phyloP scores from a whole-genome alignment of 192 early-diverging fungal species.

The Backusella westeae region DNA sequence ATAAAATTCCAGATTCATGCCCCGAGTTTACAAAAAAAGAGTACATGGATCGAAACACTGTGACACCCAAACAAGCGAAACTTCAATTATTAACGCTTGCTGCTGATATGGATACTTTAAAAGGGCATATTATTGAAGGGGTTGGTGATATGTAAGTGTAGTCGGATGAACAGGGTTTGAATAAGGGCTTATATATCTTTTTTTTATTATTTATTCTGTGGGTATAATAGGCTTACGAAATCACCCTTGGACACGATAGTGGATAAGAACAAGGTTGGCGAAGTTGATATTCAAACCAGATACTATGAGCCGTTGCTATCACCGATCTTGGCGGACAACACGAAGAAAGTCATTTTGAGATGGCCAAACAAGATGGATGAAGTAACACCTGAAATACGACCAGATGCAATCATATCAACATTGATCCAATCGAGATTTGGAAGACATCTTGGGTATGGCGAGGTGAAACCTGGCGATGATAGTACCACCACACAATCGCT shows the following conservation, averaged over 20 bases:
- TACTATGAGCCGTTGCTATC: conserved; percentile 1
- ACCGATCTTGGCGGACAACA: not conserved
- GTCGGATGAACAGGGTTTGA: conserved; percentile 11
- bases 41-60: not conserved
- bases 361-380: conserved; percentile 8
- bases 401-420: conserved; percentile 12
- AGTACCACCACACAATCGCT: not conserved
- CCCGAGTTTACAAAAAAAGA: conserved; percentile 1
- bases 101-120: not conserved
- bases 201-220: not conserved
- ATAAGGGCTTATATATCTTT: not conserved
- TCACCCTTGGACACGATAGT: not conserved
- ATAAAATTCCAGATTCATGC: not conserved
- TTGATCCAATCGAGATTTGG: not conserved
- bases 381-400: not conserved
- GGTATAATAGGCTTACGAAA: conserved; percentile 5
- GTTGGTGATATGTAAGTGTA: conserved; percentile 6
- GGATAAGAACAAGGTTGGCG: not conserved
- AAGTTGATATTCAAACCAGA: not conserved
- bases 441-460: conserved; percentile 4
- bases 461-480: conserved; percentile 6
- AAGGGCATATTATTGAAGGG: conserved; percentile 3
- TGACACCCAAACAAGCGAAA: conserved; percentile 8
- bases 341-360: not conserved
- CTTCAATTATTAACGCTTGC: not conserved